Conservation (phyloP, 2,329 filamentous ascomycete genomes). For the Aspergillus luchuensis region DNA sequence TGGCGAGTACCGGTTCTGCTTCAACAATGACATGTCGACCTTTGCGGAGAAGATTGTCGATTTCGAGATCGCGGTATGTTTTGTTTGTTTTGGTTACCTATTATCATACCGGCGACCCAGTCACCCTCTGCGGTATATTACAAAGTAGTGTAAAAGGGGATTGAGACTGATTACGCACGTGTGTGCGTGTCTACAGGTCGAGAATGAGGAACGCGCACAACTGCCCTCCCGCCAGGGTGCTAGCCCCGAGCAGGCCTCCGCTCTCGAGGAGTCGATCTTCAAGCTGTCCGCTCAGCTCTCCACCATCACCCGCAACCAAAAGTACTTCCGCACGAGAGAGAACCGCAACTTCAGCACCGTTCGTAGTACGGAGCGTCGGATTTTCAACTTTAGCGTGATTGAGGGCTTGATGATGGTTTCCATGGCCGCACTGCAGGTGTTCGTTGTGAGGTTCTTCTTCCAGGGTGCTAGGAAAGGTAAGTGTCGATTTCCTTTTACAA, state of each 20-base stretch:
- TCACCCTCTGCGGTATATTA: neutral
- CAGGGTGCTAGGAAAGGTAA: constrained; percentile 74
- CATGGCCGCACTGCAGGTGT: constrained; percentile 96
- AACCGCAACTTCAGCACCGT: constrained; percentile 99
- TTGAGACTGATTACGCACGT: neutral
- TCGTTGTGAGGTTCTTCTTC: constrained; percentile 98
- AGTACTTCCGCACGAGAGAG: constrained; percentile 98
- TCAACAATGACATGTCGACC: constrained; percentile 97
- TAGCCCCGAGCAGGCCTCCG: constrained; percentile 82
- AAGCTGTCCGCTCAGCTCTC: constrained; percentile 92
- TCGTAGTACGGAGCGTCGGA: constrained; percentile 89
- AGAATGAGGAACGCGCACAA: constrained; percentile 80
- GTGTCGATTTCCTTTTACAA: constrained; percentile 20
- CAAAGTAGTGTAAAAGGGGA: neutral
- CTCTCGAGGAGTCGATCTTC: constrained; percentile 90
- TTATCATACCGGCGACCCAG: neutral
- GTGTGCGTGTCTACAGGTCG: constrained; percentile 61
- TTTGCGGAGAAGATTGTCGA: constrained; percentile 97
- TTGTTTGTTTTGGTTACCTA: neutral
- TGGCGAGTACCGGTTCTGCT: constrained; percentile 96
- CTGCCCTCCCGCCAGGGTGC: constrained; percentile 88
- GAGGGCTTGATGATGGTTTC: constrained; percentile 88
- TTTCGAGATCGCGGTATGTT: constrained; percentile 87
- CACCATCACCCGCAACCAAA: constrained; percentile 94
- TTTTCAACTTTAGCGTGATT: constrained; percentile 96